These are phyloP conservation scores for Vanrija pseudolonga DNA, from an alignment of 1,284 basidiomycete genomes.

Conservation along the genomic window DNA sequence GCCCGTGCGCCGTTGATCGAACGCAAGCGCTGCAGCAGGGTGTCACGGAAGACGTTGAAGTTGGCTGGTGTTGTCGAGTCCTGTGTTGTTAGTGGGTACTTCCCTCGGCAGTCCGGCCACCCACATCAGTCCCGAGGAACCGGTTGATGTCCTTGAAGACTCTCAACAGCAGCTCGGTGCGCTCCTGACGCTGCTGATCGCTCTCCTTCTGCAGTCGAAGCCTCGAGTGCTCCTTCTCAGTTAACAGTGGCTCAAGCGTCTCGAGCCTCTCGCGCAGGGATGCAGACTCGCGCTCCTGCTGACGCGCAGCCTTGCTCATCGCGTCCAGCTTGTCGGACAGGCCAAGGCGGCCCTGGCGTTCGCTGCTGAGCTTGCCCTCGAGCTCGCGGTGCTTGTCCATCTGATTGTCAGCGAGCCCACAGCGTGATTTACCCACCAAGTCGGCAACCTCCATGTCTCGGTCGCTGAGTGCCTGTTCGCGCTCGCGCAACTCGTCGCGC, in stretches of 20 bases:
- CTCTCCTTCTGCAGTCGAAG: conserved; percentile 71
- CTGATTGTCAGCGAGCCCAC: conserved; percentile 20
- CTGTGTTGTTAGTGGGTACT: conserved; percentile 11
- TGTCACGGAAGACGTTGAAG: conserved; percentile 83
- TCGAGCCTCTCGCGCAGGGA: conserved; percentile 59
- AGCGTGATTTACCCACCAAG: conserved; percentile 52
- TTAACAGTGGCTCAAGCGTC: conserved; percentile 75
- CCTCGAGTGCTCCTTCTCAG: conserved; percentile 75
- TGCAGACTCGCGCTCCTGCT: conserved; percentile 63
- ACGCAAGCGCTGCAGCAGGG: conserved; percentile 81
- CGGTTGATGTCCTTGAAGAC: conserved; percentile 95
- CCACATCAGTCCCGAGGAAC: conserved; percentile 68
- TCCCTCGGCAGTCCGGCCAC: conserved; percentile 57
- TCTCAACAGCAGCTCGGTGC: conserved; percentile 83
- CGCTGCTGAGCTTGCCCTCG: conserved; percentile 67
- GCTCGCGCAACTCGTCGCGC: conserved; percentile 66
- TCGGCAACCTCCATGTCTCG: conserved; percentile 67
- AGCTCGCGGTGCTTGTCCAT: conserved; percentile 75
- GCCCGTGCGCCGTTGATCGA: conserved; percentile 74
- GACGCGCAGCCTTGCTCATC: conserved; percentile 59
- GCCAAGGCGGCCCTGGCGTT: conserved; percentile 78
- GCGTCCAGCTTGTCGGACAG: conserved; percentile 80
- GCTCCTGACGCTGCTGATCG: conserved; percentile 83
- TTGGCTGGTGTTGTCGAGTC: conserved; percentile 58
- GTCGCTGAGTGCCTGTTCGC: conserved; percentile 63